Evolutionary conservation across 306 rosid genomes (phyloP), one percentile per base, ranked within the genome.

Genomic region (Trichosanthes truncata): DNA sequence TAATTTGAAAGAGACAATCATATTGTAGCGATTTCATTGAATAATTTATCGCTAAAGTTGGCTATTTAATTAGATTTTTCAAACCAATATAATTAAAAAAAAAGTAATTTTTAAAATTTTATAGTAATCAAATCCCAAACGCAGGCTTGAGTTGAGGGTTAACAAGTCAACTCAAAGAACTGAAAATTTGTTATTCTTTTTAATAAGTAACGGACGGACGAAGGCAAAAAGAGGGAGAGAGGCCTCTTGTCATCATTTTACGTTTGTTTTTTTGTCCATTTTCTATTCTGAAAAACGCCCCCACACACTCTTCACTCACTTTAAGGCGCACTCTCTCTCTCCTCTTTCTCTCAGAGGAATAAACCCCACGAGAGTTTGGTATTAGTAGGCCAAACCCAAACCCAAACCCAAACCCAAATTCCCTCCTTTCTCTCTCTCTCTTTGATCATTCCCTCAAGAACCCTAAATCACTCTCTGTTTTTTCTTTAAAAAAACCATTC

Each of bases 391-490:
- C 31, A 79, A 79, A 67, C 40, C 82, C 74, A 79, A 78, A 63
- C 86, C 86, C 7, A 75, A 80, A 79, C 82, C 88, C 87, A 74
- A 78, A 74, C 80, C 69, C 86, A 17, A 46, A 45, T 17, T 67
- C 53, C 72, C 73, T 69, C 80, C 83, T 6, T 52, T 62, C 29
- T 79, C 57, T 25, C 36, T 43, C 41, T 36, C 72, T 31, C 57
- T 33, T 51, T 82, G 82, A 85, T 87, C 82, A 83, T 86, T 62
- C 80, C 17, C 63, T 69, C 53, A 66, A 84, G 79, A 87, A 83
- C 89, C 89, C 89, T 86, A 83, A 68, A 79, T 79, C 82, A 33
- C 36, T 68, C 76, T 77, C 77, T 79, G 51, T 43, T 69, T 79
- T 23, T 52, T 18, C 18, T 18, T 18, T 7, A 14, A 25, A 25